These are phyloP conservation scores for Trypanosoma boissoni DNA, from an alignment of 208 protist species.

Conservation along the genomic window DNA sequence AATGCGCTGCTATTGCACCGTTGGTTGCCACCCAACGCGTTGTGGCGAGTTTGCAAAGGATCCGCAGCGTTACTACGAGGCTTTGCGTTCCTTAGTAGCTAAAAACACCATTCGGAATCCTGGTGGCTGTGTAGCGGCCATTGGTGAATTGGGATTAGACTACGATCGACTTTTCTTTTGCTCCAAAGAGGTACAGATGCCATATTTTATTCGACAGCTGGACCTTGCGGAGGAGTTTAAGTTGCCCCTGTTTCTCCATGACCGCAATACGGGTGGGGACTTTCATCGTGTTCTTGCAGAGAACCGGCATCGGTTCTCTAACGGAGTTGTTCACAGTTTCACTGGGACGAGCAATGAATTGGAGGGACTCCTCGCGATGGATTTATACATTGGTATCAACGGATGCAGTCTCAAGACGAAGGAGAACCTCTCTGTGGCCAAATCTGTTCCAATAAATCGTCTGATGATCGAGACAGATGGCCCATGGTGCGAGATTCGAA, in stretches of 20 bases:
- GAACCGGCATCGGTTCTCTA: conserved; percentile 39
- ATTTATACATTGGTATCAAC: conserved; percentile 93
- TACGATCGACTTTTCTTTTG: conserved; percentile 95
- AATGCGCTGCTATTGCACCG: conserved; percentile 59
- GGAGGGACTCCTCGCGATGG: conserved; percentile 65
- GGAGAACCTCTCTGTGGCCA: conserved; percentile 85
- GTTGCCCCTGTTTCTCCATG: conserved; percentile 94
- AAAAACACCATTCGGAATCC: conserved; percentile 43
- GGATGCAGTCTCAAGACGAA: conserved; percentile 93
- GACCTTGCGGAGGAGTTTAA: conserved; percentile 70
- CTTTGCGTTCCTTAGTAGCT: conserved; percentile 49
- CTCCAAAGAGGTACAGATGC: conserved; percentile 78
- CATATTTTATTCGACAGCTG: conserved; percentile 82
- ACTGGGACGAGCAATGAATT: conserved; percentile 84
- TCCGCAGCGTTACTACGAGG: conserved; percentile 45
- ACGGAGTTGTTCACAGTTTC: conserved; percentile 96
- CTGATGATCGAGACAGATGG: conserved; percentile 95
- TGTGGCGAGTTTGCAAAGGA: conserved; percentile 71
- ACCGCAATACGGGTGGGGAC: conserved; percentile 86
- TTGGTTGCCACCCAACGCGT: conserved; percentile 89
- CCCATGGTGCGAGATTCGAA: conserved; percentile 93
- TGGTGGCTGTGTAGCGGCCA: conserved; percentile 70
- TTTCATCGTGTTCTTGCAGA: conserved; percentile 64
- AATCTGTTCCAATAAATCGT: conserved; percentile 74
- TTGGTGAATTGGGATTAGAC: conserved; percentile 90